These are phyloP conservation scores for Xylaria nigripes DNA, from an alignment of 495 filamentous ascomycete genomes.

Conservation along the genomic window DNA sequence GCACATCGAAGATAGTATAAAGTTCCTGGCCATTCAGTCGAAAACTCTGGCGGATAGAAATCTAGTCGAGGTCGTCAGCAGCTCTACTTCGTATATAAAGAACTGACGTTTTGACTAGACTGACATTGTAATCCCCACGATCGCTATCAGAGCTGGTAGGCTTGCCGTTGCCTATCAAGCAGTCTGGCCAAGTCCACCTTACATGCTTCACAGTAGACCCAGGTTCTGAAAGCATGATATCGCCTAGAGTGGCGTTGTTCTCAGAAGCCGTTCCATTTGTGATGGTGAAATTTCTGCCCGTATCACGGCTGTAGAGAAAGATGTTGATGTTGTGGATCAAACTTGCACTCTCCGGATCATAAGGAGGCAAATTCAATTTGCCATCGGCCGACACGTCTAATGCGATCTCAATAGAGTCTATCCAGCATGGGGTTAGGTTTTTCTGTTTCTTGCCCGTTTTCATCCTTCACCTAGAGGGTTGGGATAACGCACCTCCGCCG, in stretches of 20 bases:
- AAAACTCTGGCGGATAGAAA: constrained; percentile 62
- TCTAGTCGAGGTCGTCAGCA: constrained; percentile 27
- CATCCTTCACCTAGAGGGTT: background rate
- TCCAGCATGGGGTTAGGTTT: constrained; percentile 1
- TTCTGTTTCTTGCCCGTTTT: background rate
- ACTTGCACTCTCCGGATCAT: constrained; percentile 38
- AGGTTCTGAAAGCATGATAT: constrained; percentile 52
- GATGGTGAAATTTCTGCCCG: constrained; percentile 58
- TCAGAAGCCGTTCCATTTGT: constrained; percentile 53
- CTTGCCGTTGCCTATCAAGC: constrained; percentile 51
- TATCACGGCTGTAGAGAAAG: constrained; percentile 54
- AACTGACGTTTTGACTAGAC: constrained; percentile 6
- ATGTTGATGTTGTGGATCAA: constrained; percentile 56
- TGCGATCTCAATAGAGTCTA: constrained; percentile 55
- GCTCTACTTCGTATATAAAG: background rate
- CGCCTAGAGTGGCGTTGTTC: constrained; percentile 48
- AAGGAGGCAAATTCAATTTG: constrained; percentile 50
- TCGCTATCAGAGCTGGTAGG: constrained; percentile 25
- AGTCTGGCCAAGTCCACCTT: constrained; percentile 59
- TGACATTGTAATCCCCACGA: constrained; percentile 44
- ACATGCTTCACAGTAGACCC: constrained; percentile 62
- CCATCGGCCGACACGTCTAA: constrained; percentile 60
- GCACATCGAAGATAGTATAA: constrained; percentile 62
- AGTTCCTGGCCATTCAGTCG: constrained; percentile 51
- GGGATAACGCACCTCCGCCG: constrained; percentile 47